Conservation (phyloP, 768 basidiomycete genomes). For the Suillus lakei region DNA sequence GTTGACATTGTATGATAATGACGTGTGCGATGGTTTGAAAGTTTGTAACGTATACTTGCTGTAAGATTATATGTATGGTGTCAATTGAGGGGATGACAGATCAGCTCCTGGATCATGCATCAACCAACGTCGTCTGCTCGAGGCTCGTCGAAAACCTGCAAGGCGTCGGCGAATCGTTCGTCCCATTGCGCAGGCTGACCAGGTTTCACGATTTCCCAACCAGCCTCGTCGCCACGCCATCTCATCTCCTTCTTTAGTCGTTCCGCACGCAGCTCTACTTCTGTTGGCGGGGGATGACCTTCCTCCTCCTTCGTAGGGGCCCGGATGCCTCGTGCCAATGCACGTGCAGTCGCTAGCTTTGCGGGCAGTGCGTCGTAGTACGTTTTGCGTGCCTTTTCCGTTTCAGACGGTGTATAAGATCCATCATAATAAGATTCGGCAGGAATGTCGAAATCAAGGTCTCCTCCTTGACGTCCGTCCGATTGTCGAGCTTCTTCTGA, state of each 20-base stretch:
- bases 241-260: slow-evolving; percentile 85
- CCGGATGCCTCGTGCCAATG: slow-evolving; percentile 71
- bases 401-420: slow-evolving; percentile 62
- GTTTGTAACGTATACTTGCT: slow-evolving; percentile 4
- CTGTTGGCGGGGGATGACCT: slow-evolving; percentile 79
- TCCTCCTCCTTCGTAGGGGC: slow-evolving; percentile 88
- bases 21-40: neutral
- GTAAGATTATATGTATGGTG: slow-evolving; percentile 3
- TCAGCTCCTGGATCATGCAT: neutral
- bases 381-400: slow-evolving; percentile 69
- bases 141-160: slow-evolving; percentile 64
- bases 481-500: slow-evolving; percentile 12
- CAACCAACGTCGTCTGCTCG: slow-evolving; percentile 15
- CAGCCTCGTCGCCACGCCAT: slow-evolving; percentile 81
- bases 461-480: slow-evolving; percentile 40
- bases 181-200: slow-evolving; percentile 76
- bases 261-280: slow-evolving; percentile 88
- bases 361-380: slow-evolving; percentile 77
- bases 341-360: slow-evolving; percentile 73
- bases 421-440: slow-evolving; percentile 72
- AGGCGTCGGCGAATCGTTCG: slow-evolving; percentile 60
- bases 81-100: neutral
- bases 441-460: slow-evolving; percentile 75
- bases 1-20: slow-evolving; percentile 47
- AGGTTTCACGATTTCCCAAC: slow-evolving; percentile 78